Evolutionary conservation across 2,329 filamentous ascomycete genomes (phyloP).

Genomic region (Ophiostoma australiae): DNA sequence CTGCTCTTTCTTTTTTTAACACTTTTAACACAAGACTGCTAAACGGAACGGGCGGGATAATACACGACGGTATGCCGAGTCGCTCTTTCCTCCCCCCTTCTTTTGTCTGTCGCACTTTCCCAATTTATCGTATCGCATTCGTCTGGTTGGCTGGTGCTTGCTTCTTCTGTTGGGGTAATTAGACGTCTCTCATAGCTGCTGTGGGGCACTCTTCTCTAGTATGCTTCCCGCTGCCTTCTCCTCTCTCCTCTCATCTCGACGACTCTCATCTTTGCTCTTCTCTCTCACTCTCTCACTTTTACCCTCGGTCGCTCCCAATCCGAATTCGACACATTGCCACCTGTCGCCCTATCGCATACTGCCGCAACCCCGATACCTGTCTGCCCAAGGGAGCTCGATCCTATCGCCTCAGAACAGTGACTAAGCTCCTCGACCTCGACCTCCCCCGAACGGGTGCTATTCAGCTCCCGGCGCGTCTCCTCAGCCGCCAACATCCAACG

Average conservation of each 20-base stretch:
- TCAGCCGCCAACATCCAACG: background rate
- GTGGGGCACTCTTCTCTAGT: background rate
- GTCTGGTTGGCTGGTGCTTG: background rate
- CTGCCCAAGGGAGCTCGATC: too few species aligned
- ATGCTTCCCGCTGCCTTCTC: background rate
- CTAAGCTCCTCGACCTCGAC: background rate
- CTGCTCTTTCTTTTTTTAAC: background rate
- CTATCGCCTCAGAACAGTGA: background rate
- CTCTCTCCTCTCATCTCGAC: background rate
- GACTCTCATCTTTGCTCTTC: background rate
- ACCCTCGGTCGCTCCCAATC: background rate
- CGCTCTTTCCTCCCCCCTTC: background rate
- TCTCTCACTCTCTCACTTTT: background rate
- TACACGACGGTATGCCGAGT: background rate
- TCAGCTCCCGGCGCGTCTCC: background rate
- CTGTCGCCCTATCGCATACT: background rate
- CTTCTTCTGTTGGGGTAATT: background rate
- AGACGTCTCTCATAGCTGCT: constrained; percentile 1
- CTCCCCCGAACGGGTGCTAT: background rate
- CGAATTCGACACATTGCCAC: background rate
- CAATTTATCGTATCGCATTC: background rate
- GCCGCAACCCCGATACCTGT: background rate
- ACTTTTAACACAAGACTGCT: background rate
- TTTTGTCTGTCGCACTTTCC: background rate
- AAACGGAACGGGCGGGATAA: constrained; percentile 6